Base-by-base conservation (phyloP, 768 basidiomycete species). In the Pisolithus orientalis region DNA sequence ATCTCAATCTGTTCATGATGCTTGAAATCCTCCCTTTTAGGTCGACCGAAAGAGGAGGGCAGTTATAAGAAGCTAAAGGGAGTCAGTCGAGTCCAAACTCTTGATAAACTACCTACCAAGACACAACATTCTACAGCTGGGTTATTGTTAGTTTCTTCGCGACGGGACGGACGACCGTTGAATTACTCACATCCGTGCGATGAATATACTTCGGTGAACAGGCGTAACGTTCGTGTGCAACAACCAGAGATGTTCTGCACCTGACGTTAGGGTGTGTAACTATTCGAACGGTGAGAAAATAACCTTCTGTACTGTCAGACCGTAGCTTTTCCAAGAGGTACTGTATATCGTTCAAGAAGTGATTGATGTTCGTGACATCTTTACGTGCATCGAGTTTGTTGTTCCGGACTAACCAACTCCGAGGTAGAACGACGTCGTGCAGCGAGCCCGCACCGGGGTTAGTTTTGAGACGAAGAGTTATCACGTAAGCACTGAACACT, bases 391-490 rank as follows among this genome's bases (percentile, higher is more conserved):
- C 63, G 49, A 59, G 55, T 51, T 54, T 57, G 14, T 54, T 51
- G 47, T 57, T 44, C 24, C 39, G 16, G n/a, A 67, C 31, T n/a
- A 82, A 58, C 82, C 82, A 85, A 47, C 72, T 76, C 2, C 73
- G 73, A 0, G 84, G 84, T 31, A 85, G 69, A 5, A 75, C 74
- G 25, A 80, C 56, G 14, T 71, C 68, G 58, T 84, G 76, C 0
- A 81, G 61, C 42, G 42, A 42, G 2, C 14, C 50, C 0, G 38
- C 53, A 4, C 14, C 24, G 3, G 24, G 21, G 13, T 25, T 25
- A n/a, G 9, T 54, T 38, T 27, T 58, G 56, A 51, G 64, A 60
- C 62, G 64, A 39, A 60, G 59, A 1, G 69, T 67, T 2, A 84
- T 49, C 5, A 78, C 65, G 6, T 73, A 57, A 13, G 68, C 69